A percentile compares a stretch with the other conserved stretches of the same genome.
Conservation (phyloP, 2,329 filamentous ascomycete genomes). For the Ceratocystis lukuohia region DNA sequence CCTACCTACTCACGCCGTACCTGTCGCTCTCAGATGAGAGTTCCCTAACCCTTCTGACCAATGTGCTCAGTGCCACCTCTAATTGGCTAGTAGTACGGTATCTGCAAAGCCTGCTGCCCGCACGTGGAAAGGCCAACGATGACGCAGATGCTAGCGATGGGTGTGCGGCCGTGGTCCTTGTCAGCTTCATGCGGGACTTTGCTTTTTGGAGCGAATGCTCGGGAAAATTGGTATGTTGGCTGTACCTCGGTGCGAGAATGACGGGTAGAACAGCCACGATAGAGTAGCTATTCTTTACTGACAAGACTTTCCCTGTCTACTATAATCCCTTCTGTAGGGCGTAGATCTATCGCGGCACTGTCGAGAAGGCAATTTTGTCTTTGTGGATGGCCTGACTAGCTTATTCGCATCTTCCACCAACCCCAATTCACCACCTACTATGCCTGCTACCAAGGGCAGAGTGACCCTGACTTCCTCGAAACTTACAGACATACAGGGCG, state of each 20-base stretch:
- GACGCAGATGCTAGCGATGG: slow-evolving; percentile 21
- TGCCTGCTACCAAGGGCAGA: slow-evolving; percentile 17
- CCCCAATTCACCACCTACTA: slow-evolving; percentile 6
- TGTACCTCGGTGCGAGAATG: background rate
- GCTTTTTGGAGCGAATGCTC: slow-evolving; percentile 65
- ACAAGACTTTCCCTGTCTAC: background rate
- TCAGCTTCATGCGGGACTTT: slow-evolving; percentile 70
- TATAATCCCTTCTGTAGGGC: slow-evolving; percentile 34
- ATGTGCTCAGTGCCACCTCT: slow-evolving; percentile 48
- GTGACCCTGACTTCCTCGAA: slow-evolving; percentile 19
- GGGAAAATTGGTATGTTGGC: slow-evolving; percentile 44
- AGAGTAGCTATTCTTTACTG: background rate
- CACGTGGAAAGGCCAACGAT: slow-evolving; percentile 17
- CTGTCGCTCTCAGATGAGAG: slow-evolving; percentile 43
- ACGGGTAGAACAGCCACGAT: background rate
- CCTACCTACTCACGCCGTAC: slow-evolving; percentile 52
- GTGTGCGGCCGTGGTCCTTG: slow-evolving; percentile 50
- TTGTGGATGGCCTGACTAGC: slow-evolving; percentile 59
- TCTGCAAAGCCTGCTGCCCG: slow-evolving; percentile 32
- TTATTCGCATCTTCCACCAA: slow-evolving; percentile 32
- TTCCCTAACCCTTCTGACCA: slow-evolving; percentile 53
- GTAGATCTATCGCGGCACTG: slow-evolving; percentile 53
- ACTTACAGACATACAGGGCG: slow-evolving; percentile 29
- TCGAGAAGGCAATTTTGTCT: slow-evolving; percentile 48
- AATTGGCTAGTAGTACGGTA: slow-evolving; percentile 53